These are phyloP conservation scores for Globisporangium nagaii DNA, from an alignment of 352 stramenopile genomes.

Conservation along the genomic window DNA sequence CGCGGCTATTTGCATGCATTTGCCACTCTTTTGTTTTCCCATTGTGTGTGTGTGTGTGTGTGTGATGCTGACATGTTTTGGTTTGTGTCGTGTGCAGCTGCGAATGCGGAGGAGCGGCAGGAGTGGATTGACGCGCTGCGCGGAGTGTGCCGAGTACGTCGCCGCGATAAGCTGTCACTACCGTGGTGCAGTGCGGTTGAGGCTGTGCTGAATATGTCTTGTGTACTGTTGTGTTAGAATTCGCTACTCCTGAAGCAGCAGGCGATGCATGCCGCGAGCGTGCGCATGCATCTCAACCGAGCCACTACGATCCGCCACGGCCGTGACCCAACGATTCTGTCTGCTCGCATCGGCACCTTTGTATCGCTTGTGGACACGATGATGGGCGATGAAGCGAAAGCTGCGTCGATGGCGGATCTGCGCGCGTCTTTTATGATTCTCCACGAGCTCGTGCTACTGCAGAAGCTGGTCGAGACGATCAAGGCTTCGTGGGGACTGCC, in stretches of 20 bases:
- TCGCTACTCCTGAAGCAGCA: constrained; percentile 16
- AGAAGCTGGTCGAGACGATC: constrained; percentile 43
- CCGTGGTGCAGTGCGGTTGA: background rate
- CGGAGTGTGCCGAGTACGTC: constrained; percentile 36
- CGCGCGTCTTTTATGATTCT: constrained; percentile 65
- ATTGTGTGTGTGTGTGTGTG: background rate
- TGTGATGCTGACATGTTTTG: background rate
- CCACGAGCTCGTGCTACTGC: constrained; percentile 60
- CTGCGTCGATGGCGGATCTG: constrained; percentile 25
- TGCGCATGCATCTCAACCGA: constrained; percentile 13
- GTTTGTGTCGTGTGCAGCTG: constrained; percentile 20
- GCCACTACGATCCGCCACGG: constrained; percentile 20
- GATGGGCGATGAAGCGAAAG: constrained; percentile 8
- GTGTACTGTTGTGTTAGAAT: constrained; percentile 2
- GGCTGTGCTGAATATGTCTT: background rate
- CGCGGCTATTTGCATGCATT: background rate
- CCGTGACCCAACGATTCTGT: constrained; percentile 23
- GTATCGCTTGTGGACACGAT: constrained; percentile 4
- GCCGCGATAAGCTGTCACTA: background rate
- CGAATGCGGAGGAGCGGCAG: constrained; percentile 35
- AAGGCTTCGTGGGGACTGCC: constrained; percentile 39
- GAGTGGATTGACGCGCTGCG: constrained; percentile 61
- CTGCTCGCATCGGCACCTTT: constrained; percentile 4
- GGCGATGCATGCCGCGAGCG: constrained; percentile 11
- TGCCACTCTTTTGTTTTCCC: background rate